Evolutionary conservation across 2,329 filamentous ascomycete species (phyloP).

Genomic region (Penicillium freii): DNA sequence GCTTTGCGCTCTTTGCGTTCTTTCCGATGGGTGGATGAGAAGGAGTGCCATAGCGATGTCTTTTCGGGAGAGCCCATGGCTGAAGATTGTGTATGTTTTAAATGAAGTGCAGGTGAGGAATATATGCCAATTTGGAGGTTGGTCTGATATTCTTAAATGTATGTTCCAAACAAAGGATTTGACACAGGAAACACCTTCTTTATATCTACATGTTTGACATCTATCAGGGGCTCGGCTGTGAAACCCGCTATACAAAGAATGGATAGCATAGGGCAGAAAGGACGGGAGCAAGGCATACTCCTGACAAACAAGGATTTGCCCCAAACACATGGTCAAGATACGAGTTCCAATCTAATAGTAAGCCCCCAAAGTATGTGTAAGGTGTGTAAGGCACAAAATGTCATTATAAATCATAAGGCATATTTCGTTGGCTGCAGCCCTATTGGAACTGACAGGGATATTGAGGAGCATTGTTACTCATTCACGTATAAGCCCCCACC

Average conservation of each 20-base stretch:
- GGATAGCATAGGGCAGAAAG: not conserved
- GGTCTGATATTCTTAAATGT: not conserved
- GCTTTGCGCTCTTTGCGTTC: constrained; percentile 1
- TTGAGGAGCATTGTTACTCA: not conserved
- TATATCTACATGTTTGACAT: not conserved
- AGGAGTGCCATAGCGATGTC: constrained; percentile 9
- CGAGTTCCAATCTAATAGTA: not conserved
- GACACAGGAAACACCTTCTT: not conserved
- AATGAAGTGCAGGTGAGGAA: not conserved
- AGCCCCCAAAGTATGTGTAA: not conserved
- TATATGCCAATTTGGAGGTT: not conserved
- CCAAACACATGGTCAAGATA: not conserved
- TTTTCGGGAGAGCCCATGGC: constrained; percentile 5
- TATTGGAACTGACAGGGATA: not conserved
- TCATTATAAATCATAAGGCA: not conserved
- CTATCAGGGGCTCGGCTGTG: not conserved
- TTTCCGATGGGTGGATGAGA: constrained; percentile 11
- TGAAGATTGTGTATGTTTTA: constrained; percentile 6
- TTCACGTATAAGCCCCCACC: not conserved
- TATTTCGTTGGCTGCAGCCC: not conserved
- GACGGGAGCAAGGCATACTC: not conserved
- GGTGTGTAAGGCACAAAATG: not conserved
- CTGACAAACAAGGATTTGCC: not conserved
- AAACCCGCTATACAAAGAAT: not conserved
- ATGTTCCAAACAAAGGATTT: not conserved